Evolutionary conservation across 2,329 filamentous ascomycete genomes (phyloP).

Genomic region (Zymoseptoria passerinii): DNA sequence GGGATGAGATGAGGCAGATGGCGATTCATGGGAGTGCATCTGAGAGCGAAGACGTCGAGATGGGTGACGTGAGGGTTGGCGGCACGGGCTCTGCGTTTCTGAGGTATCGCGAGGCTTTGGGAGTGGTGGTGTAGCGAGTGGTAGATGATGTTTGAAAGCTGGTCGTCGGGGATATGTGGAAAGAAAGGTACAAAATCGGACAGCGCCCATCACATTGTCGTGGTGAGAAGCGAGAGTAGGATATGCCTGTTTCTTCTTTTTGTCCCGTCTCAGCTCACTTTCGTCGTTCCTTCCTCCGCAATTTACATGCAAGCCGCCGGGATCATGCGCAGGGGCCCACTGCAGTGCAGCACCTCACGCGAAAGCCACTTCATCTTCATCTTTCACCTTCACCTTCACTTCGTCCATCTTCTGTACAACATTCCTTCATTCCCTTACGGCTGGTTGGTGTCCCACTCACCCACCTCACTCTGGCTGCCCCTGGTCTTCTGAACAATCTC

Average conservation of each 20-base stretch:
- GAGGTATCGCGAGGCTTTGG: slow-evolving; percentile 54
- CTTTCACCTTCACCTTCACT: neutral
- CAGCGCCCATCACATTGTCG: neutral
- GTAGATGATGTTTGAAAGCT: neutral
- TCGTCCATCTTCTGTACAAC: neutral
- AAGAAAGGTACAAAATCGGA: neutral
- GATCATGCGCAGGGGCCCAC: neutral
- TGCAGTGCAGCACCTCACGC: neutral
- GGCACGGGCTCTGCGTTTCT: slow-evolving; percentile 36
- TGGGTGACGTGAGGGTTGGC: slow-evolving; percentile 31
- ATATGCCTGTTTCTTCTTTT: neutral
- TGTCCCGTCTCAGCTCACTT: neutral
- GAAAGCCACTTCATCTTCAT: neutral
- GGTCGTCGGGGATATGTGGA: neutral
- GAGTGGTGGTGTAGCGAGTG: slow-evolving; percentile 64
- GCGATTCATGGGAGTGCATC: slow-evolving; percentile 14
- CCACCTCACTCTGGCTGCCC: neutral
- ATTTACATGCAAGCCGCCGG: neutral
- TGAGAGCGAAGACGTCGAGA: slow-evolving; percentile 15
- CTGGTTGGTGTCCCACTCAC: neutral
- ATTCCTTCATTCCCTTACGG: neutral
- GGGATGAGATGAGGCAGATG: slow-evolving; percentile 50
- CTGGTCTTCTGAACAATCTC: neutral
- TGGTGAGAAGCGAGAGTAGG: neutral
- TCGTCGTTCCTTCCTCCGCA: neutral